A percentile compares a stretch with the other conserved stretches of the same genome.
phyloP scores from a whole-genome alignment of 2,329 filamentous ascomycete genomes.

The Hypoxylon sp. region DNA sequence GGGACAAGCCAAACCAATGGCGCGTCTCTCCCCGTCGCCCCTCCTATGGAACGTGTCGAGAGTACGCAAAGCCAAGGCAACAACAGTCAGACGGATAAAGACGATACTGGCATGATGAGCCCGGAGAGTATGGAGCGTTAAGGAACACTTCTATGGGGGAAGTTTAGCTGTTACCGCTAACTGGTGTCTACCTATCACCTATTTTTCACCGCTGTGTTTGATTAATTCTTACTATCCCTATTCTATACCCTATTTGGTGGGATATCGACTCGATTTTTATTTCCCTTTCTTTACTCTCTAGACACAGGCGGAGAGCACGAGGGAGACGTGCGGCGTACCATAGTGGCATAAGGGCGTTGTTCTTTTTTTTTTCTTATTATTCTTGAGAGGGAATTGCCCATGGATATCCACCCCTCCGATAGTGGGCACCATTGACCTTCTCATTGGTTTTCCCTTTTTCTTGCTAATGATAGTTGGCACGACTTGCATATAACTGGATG shows the following conservation, averaged over 20 bases:
- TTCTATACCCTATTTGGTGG: slow-evolving; percentile 39
- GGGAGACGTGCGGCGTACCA: slow-evolving; percentile 34
- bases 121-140: slow-evolving; percentile 79
- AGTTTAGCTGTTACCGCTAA: not conserved
- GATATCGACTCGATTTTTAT: slow-evolving; percentile 25
- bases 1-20: slow-evolving; percentile 57
- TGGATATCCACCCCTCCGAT: slow-evolving; percentile 32
- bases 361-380: slow-evolving; percentile 20
- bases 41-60: slow-evolving; percentile 71
- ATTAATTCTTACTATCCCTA: slow-evolving; percentile 35
- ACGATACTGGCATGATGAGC: slow-evolving; percentile 84
- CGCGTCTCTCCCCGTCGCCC: slow-evolving; percentile 57
- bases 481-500: slow-evolving; percentile 46
- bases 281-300: slow-evolving; percentile 21
- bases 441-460: slow-evolving; percentile 26
- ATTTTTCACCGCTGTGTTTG: slow-evolving; percentile 18
- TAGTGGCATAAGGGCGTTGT: slow-evolving; percentile 36
- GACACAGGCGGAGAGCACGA: slow-evolving; percentile 17
- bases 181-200: not conserved
- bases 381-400: slow-evolving; percentile 21
- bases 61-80: slow-evolving; percentile 72
- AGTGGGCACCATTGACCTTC: slow-evolving; percentile 15
- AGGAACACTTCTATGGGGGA: not conserved
- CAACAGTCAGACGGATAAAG: slow-evolving; percentile 76
- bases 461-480: slow-evolving; percentile 36